Evolutionary conservation across 2,329 filamentous ascomycete genomes (phyloP).

Genomic region (Penicillium sp.): DNA sequence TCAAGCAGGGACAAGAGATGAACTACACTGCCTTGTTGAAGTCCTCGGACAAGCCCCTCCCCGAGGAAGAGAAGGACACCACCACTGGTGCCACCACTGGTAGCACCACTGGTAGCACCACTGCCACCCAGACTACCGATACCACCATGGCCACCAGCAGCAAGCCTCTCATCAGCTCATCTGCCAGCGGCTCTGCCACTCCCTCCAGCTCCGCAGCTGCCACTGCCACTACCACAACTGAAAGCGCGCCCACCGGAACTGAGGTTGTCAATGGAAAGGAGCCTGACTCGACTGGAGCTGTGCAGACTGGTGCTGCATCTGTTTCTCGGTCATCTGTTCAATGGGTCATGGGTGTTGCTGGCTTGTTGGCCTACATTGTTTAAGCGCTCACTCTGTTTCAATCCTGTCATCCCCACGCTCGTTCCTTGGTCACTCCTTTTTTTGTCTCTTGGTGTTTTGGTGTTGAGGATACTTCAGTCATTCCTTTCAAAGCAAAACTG

Average conservation of each 20-base stretch:
- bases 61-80: slow-evolving; percentile 6
- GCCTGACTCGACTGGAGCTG: slow-evolving; percentile 11
- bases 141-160: slow-evolving; percentile 56
- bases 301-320: slow-evolving; percentile 24
- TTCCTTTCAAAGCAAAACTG: slow-evolving; percentile 7
- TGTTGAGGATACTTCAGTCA: neutral
- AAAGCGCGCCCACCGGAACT: slow-evolving; percentile 10
- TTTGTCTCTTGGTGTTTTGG: neutral
- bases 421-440: neutral
- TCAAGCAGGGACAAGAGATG: slow-evolving; percentile 51
- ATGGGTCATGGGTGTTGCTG: slow-evolving; percentile 34
- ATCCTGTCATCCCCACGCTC: neutral
- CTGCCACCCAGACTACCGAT: slow-evolving; percentile 45
- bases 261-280: slow-evolving; percentile 13
- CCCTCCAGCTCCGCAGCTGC: slow-evolving; percentile 24
- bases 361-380: slow-evolving; percentile 33
- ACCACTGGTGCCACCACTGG: slow-evolving; percentile 9
- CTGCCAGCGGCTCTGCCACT: slow-evolving; percentile 11
- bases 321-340: slow-evolving; percentile 33
- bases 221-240: slow-evolving; percentile 16
- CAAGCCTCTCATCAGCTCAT: slow-evolving; percentile 49
- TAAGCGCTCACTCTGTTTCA: slow-evolving; percentile 13
- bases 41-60: slow-evolving; percentile 36
- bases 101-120: slow-evolving; percentile 16
- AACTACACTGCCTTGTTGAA: slow-evolving; percentile 60